Conservation (phyloP, 495 filamentous ascomycete species). For the Daldinia vernicosa region DNA sequence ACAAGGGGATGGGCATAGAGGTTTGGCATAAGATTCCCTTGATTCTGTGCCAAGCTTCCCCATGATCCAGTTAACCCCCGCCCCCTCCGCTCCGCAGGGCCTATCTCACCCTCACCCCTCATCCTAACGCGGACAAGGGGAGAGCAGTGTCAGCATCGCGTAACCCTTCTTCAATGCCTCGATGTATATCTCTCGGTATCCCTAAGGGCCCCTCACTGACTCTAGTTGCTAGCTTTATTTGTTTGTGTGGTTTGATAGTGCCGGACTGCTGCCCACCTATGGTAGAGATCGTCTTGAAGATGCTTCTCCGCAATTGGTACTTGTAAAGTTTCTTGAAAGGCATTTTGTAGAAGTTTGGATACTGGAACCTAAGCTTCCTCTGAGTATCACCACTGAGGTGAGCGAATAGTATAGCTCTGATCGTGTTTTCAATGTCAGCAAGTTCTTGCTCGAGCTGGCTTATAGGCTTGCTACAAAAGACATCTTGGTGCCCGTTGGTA, state of each 20-base stretch:
- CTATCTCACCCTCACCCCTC: conserved; percentile 29
- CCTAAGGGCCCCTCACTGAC: neutral
- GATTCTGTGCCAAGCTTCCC: conserved; percentile 33
- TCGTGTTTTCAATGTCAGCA: conserved; percentile 12
- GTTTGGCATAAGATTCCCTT: conserved; percentile 17
- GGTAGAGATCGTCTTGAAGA: conserved; percentile 1
- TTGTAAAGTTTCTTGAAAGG: conserved; percentile 27
- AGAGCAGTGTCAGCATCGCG: conserved; percentile 7
- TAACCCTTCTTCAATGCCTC: conserved; percentile 7
- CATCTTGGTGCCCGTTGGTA: neutral
- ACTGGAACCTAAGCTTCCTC: conserved; percentile 19
- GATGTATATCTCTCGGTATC: neutral
- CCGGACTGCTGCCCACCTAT: conserved; percentile 3
- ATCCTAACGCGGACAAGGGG: conserved; percentile 23
- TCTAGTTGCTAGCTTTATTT: conserved; percentile 16
- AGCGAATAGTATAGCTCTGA: conserved; percentile 29
- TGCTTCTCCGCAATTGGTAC: conserved; percentile 26
- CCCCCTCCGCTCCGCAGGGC: conserved; percentile 18
- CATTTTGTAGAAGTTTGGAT: conserved; percentile 29
- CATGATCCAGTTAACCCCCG: conserved; percentile 23
- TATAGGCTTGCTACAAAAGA: neutral
- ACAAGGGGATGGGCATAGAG: conserved; percentile 18
- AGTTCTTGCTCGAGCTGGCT: conserved; percentile 20
- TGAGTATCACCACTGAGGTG: conserved; percentile 20
- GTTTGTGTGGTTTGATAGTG: conserved; percentile 8